These are phyloP conservation scores for Orbilia blumenaviensis DNA, from an alignment of 2,329 filamentous ascomycete genomes.

Conservation along the genomic window DNA sequence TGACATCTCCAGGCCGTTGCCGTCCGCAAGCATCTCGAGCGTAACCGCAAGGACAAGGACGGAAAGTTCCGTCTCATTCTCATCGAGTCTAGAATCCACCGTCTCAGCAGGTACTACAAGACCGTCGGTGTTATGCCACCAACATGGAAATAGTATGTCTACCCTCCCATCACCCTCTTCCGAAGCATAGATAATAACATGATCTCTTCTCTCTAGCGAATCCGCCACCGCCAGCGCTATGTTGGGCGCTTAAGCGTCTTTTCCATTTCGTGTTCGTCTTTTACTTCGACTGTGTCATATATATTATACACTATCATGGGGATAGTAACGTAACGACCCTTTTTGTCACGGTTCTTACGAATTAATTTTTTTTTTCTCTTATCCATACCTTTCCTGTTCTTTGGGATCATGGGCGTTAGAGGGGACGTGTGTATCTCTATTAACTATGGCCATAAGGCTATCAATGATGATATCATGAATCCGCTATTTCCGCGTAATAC, in stretches of 20 bases:
- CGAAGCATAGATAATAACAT: constrained; percentile 11
- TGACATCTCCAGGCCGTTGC: constrained; percentile 76
- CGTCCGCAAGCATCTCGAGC: constrained; percentile 99
- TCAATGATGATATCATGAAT: constrained; percentile 26
- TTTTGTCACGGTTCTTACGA: constrained; percentile 22
- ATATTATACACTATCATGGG: constrained; percentile 30
- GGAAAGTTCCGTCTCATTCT: constrained; percentile 99
- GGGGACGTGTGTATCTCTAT: constrained; percentile 21
- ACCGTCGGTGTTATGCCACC: constrained; percentile 75
- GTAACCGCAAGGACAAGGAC: constrained; percentile 99
- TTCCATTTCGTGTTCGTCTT: background rate
- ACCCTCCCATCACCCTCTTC: background rate
- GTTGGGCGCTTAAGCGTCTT: constrained; percentile 42
- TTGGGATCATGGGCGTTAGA: constrained; percentile 16
- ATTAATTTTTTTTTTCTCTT: constrained; percentile 33
- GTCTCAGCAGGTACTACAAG: constrained; percentile 99
- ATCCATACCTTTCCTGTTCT: background rate
- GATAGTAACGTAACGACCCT: constrained; percentile 38
- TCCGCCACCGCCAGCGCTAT: constrained; percentile 50
- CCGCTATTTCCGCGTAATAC: background rate
- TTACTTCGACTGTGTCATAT: constrained; percentile 49
- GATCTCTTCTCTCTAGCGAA: constrained; percentile 20
- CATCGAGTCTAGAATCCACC: constrained; percentile 99
- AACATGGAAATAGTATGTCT: constrained; percentile 57
- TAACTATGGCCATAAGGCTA: background rate